Base-by-base conservation (phyloP, 1,284 basidiomycete species). In the Coniophora puteana region DNA sequence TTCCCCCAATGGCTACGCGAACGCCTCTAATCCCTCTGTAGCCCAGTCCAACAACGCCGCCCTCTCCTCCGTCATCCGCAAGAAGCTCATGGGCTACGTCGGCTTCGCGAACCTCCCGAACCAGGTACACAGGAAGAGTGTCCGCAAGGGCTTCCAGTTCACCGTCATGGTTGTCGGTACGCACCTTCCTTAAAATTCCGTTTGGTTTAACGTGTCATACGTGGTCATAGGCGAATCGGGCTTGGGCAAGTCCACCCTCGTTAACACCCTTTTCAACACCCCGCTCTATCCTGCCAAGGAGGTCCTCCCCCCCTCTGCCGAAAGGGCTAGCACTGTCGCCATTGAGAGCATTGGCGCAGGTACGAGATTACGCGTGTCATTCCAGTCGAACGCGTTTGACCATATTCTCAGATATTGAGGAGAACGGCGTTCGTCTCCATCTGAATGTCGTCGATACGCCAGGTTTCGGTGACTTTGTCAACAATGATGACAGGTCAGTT, bases 371-470 rank as follows among this genome's bases (percentile, higher is more conserved):
- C 7, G 30, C 16, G 36, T 32, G 41, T 25, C 41, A 21, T 39
- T 40, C 29, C 30, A 13, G 39, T n/a, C n/a, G 26, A 41, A n/a
- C 11, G 16, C 10, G 25, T 1, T 3, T 12, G 17, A 2, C 14
- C 0, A 8, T 12, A 30, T 63, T 54, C 54, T 51, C 51, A 95
- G 93, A 98, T 63, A 97, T 98, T 56, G 94, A 97, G 71, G 93
- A 98, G 73, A 94, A 89, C 50, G 93, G 93, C 44, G 93, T 97
- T 41, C 80, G 92, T 51, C 80, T 98, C 40, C 91, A 90, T 59
- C 71, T 98, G 46, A 97, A 92, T n/a, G 94, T 98, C 49, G 93
- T 98, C 49, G 93, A 97, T 65, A 97, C 93, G 28, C 93, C 93
- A 40, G 93, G 93, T 22, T 97, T 95, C 55, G 93, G 93, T 44